Evolutionary conservation across 768 basidiomycete species (phyloP).

Genomic region (Psilocybe sp.): DNA sequence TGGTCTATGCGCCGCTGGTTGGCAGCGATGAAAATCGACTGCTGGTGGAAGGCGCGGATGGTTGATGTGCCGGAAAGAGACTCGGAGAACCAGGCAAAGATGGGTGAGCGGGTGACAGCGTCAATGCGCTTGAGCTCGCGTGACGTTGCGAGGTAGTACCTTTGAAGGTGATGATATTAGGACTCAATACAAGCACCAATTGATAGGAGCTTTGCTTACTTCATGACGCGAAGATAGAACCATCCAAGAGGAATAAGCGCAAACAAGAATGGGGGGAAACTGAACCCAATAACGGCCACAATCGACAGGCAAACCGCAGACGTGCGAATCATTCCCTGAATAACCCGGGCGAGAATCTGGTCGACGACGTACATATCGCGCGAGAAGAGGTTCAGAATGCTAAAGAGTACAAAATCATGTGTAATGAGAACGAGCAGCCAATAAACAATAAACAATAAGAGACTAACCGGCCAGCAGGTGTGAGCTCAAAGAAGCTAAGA

Average conservation of each 20-base stretch:
- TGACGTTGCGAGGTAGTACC: constrained; percentile 85
- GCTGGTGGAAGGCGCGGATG: constrained; percentile 78
- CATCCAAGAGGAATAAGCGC: constrained; percentile 72
- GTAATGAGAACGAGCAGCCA: neutral
- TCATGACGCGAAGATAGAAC: constrained; percentile 81
- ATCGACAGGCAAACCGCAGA: constrained; percentile 57
- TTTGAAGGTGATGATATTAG: constrained; percentile 21
- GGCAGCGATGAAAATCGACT: constrained; percentile 59
- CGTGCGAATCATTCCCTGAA: constrained; percentile 70
- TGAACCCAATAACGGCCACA: constrained; percentile 69
- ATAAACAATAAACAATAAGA: neutral
- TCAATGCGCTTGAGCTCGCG: constrained; percentile 88
- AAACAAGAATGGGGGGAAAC: constrained; percentile 80
- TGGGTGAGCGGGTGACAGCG: constrained; percentile 85
- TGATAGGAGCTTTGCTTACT: constrained; percentile 38
- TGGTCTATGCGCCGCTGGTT: constrained; percentile 79
- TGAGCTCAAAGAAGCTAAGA: constrained; percentile 85
- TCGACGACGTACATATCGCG: constrained; percentile 87
- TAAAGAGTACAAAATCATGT: constrained; percentile 22
- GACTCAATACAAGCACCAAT: too few relatives aligned
- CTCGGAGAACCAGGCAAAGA: constrained; percentile 88
- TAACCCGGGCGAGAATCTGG: constrained; percentile 74
- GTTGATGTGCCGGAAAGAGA: constrained; percentile 74
- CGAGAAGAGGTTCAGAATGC: constrained; percentile 89
- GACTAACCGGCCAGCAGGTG: constrained; percentile 75